Conservation (phyloP, 2,329 filamentous ascomycete species). For the Hypoxylon sp. region DNA sequence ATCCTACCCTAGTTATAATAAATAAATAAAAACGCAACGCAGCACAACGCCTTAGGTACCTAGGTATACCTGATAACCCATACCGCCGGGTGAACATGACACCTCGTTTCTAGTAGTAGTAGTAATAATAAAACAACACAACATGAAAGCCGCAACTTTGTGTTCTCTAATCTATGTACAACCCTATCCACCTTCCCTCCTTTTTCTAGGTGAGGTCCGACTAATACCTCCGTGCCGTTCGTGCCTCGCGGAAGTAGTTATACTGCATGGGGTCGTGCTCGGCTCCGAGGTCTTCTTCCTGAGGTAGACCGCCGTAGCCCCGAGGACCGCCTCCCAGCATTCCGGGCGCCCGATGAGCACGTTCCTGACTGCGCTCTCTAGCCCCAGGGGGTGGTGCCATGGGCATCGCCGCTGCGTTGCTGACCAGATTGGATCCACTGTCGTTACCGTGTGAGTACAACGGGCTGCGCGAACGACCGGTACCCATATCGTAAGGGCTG, state of each 20-base stretch:
- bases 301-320: slow-evolving; percentile 68
- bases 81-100: slow-evolving; percentile 10
- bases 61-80: too few species aligned
- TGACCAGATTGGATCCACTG: slow-evolving; percentile 62
- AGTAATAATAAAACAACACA: too few species aligned
- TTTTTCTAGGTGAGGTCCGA: neutral
- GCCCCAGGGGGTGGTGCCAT: slow-evolving; percentile 49
- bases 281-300: slow-evolving; percentile 56
- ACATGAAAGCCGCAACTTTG: too few species aligned
- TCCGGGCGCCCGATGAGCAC: slow-evolving; percentile 44
- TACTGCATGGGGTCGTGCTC: slow-evolving; percentile 59
- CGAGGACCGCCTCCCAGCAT: slow-evolving; percentile 65
- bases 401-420: slow-evolving; percentile 62
- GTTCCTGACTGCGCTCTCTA: slow-evolving; percentile 48
- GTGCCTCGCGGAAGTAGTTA: slow-evolving; percentile 62
- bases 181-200: neutral
- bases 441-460: slow-evolving; percentile 62
- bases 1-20: too few species aligned
- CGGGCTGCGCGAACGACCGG: slow-evolving; percentile 54
- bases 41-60: neutral
- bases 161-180: slow-evolving; percentile 35
- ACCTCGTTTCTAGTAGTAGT: too few species aligned
- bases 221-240: slow-evolving; percentile 26
- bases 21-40: too few species aligned
- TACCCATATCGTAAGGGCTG: slow-evolving; percentile 42